These are phyloP conservation scores for Tolypocladium sp. DNA, from an alignment of 2,329 filamentous ascomycete genomes.

Conservation along the genomic window DNA sequence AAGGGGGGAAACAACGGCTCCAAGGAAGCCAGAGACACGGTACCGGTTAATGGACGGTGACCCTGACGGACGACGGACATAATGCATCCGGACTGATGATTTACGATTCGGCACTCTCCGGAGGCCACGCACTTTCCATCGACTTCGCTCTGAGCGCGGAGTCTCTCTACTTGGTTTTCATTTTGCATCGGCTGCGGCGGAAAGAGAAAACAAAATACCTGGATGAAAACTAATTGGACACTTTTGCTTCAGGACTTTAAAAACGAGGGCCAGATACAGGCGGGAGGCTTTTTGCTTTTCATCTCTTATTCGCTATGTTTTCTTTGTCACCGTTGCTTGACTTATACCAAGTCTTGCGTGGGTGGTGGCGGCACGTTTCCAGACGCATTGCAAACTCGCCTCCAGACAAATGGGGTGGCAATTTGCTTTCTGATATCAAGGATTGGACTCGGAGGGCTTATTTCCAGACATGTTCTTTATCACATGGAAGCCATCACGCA, in stretches of 20 bases:
- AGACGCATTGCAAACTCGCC: neutral
- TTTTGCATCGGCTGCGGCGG: neutral
- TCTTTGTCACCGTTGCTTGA: neutral
- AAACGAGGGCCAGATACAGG: neutral
- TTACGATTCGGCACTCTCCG: neutral
- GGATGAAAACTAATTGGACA: conserved; percentile 2
- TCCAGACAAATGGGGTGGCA: neutral
- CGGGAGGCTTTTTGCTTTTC: neutral
- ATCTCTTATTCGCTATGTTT: neutral
- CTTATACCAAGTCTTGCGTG: neutral
- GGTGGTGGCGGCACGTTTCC: neutral
- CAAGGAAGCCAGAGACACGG: conserved; percentile 18
- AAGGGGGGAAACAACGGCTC: conserved; percentile 16
- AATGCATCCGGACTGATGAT: neutral
- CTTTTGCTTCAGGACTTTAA: neutral
- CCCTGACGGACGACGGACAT: neutral
- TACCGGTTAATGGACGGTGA: conserved; percentile 23
- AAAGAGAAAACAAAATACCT: neutral
- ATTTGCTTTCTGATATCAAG: neutral
- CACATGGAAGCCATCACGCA: neutral
- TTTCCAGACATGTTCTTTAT: neutral
- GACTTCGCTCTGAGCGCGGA: neutral
- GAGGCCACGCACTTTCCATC: neutral
- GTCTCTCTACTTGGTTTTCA: neutral
- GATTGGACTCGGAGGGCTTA: neutral